Base-by-base conservation (phyloP, 257 asterid species). In the Solanum sitiens region DNA sequence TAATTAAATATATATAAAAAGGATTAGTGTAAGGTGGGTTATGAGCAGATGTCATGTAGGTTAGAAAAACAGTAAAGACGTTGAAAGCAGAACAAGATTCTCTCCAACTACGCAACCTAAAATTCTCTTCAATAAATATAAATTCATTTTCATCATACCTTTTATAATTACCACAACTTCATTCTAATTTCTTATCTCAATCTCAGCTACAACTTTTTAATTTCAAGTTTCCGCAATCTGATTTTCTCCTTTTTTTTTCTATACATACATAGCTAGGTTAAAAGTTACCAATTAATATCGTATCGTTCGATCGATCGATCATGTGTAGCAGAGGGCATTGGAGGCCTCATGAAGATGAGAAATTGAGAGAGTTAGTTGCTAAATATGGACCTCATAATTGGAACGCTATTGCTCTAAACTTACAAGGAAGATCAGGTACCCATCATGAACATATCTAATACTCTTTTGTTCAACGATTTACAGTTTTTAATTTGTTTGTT, bases 341-440 rank as follows among this genome's bases (percentile, higher is more conserved):
- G 99, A 94, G 98, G 92, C 99, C 98, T 7, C 93, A 95, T 11
- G 98, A 96, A 89, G 99, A 96, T 84, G 98, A 94, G 90, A 95
- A 94, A 93, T 94, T 96, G 20, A 87, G 93, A 18, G 96, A 92
- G 83, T 87, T 96, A 83, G 99, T 96, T 16, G 98, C 92, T 27
- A 90, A 93, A 87, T 93, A 94, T 90, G 99, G 99, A n/a, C 98
- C 99, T 83, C 98, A 96, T 89, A 96, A 96, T 65, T 96, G 99
- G 98, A 96, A 96, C 90, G 95, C 96, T 93, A 95, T 96, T 42
- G 99, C 99, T 25, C 95, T 92, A 77, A 94, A 94, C 91, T 93
- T 96, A 16, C 96, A 93, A 23, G 99, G 95, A 59, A 94, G 99
- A 96, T 95, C 99, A 93, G 99, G 99, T 65, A 59, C 12, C 25